Evolutionary conservation across 129 eudicot genomes (phyloP), one percentile per base, ranked within the genome.

Genomic region (Gnaphalium uliginosum): DNA sequence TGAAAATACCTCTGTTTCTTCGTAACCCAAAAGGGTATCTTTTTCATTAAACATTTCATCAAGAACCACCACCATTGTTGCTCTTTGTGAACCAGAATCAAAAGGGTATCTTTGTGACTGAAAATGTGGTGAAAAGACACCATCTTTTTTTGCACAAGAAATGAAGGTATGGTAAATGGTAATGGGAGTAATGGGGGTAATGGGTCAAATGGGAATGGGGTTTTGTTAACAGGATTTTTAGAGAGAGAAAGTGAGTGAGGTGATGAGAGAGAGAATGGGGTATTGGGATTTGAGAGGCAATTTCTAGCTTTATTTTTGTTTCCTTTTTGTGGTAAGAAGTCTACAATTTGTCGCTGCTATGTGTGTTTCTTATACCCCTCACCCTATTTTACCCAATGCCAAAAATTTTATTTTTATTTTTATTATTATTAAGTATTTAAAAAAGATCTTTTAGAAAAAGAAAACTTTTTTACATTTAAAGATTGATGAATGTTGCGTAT

Each of bases 201-300:
- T 54, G 69, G 69, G 66, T 13, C n/a, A 8, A 11, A 54, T 68
- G 73, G 58, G 56, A 43, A 68, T 68, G 50, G 65, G 33, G 68
- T 6, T 61, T 78, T 32, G 76, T 46, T 8, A 59, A 23, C n/a
- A 65, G 46, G 32, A 13, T 18, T 7, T 33, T 25, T n/a, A 61
- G 73, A 79, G 78, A 79, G 78, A 79, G 73, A 53, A 35, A 24
- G 33, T 5, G 59, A 39, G 0, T 56, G 25, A 21, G 23, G 53
- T 10, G 53, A 46, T 46, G 53, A 46, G 53, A 46, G 53, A 46
- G 53, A 46, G 67, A 21, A 33, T 2, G 8, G 71, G 39, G 22
- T 72, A 79, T 79, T 79, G 83, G 83, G 83, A 79, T 79, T 79
- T 79, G 83, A 65, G 73, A 79, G 78, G 61, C 60, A 64, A 79